phyloP scores from a whole-genome alignment of 345 rosid genomes.

The Zanthoxylum bungeanum region DNA sequence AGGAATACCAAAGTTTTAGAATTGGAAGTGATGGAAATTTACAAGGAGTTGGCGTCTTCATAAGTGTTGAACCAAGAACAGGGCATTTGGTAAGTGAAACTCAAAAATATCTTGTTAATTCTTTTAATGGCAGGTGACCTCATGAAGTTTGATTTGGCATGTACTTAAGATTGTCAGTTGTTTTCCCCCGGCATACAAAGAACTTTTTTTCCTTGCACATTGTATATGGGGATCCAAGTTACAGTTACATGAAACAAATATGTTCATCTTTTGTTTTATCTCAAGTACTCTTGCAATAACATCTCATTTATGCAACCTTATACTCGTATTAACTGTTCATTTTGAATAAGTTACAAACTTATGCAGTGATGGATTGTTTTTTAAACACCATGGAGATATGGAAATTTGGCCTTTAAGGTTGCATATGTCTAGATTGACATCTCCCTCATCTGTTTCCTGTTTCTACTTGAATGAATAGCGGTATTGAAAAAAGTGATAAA shows the following conservation, averaged over 20 bases:
- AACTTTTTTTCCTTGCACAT: background rate
- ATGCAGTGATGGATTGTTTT: background rate
- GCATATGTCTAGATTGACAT: too few species aligned
- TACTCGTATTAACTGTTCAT: background rate
- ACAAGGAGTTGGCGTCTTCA: slow-evolving; percentile 89
- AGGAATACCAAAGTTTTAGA: slow-evolving; percentile 91
- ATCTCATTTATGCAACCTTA: background rate
- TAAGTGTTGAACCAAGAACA: slow-evolving; percentile 66
- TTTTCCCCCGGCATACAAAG: too few species aligned
- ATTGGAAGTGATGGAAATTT: slow-evolving; percentile 86
- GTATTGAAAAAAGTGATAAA: too few species aligned
- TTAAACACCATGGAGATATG: background rate
- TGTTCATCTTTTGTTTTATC: background rate
- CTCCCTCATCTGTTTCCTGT: too few species aligned
- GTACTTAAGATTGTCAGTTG: background rate
- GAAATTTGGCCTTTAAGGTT: background rate
- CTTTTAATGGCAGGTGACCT: background rate
- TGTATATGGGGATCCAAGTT: background rate
- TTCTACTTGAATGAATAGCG: too few species aligned
- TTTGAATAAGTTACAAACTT: background rate
- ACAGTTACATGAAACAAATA: too few species aligned
- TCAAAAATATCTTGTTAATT: background rate
- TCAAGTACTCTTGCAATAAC: background rate
- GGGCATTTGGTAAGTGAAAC: slow-evolving; percentile 75
- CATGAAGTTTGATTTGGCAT: background rate